phyloP scores from a whole-genome alignment of 176 grass and related monocot genomes.

The Zea mays region DNA sequence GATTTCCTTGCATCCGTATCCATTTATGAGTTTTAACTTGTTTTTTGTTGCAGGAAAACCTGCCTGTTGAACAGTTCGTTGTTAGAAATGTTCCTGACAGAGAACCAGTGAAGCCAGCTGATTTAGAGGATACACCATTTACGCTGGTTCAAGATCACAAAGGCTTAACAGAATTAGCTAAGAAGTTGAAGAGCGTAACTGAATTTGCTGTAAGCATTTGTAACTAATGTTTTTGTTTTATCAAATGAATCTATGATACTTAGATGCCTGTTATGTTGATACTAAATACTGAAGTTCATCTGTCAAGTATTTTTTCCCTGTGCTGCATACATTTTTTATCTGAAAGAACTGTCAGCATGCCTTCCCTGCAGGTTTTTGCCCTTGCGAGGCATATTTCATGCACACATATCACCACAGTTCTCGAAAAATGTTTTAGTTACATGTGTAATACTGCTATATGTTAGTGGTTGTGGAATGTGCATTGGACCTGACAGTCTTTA shows the following conservation, averaged over 20 bases:
- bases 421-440: conserved; percentile 1
- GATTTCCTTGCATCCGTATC: conserved; percentile 20
- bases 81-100: conserved; percentile 60
- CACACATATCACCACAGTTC: conserved; percentile 8
- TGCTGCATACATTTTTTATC: no score
- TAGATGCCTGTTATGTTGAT: no score
- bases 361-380: background rate
- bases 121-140: conserved; percentile 78
- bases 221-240: conserved; percentile 15
- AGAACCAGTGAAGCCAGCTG: conserved; percentile 70
- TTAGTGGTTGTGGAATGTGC: conserved; percentile 7
- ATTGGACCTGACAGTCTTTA: conserved; percentile 8
- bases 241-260: no score
- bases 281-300: no score
- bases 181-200: conserved; percentile 77
- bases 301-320: no score
- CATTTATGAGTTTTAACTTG: conserved; percentile 23
- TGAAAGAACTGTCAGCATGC: no score
- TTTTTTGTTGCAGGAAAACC: conserved; percentile 64
- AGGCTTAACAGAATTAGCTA: conserved; percentile 65
- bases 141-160: conserved; percentile 72
- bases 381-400: background rate
- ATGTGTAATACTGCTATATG: background rate
- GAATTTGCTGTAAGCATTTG: no score
- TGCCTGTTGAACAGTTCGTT: conserved; percentile 59